Evolutionary conservation across 768 basidiomycete genomes (phyloP).

Genomic region (Tricholoma sp.): DNA sequence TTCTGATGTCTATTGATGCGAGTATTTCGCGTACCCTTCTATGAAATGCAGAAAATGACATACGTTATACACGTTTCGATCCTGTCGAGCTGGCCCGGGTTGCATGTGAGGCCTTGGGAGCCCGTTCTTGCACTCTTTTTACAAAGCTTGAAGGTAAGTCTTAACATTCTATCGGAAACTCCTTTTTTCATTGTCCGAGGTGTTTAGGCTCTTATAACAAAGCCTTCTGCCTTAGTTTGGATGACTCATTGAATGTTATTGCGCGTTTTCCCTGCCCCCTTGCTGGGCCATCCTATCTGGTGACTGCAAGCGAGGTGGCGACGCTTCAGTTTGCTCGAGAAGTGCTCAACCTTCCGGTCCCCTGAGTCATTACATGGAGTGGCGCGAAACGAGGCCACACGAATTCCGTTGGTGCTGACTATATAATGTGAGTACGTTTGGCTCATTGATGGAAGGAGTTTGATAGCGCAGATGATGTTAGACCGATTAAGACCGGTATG

Average conservation of each 20-base stretch:
- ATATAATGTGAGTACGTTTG: constrained; percentile 24
- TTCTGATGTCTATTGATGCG: too few species aligned
- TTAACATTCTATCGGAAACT: background rate
- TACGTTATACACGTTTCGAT: constrained; percentile 15
- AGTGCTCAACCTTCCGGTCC: constrained; percentile 21
- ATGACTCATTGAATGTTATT: constrained; percentile 14
- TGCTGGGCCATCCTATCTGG: constrained; percentile 20
- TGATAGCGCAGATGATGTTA: background rate
- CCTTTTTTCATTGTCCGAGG: too few species aligned
- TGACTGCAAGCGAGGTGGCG: constrained; percentile 32
- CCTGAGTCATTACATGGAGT: constrained; percentile 25
- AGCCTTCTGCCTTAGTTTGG: background rate
- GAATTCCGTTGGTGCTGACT: constrained; percentile 26
- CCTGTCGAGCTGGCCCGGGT: constrained; percentile 10
- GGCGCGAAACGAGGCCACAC: constrained; percentile 7
- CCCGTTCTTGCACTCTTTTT: too few species aligned
- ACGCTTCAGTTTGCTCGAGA: constrained; percentile 27
- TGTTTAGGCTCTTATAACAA: too few species aligned
- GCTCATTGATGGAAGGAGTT: constrained; percentile 13
- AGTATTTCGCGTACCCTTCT: constrained; percentile 7
- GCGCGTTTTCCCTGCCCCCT: constrained; percentile 17
- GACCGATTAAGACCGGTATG: constrained; percentile 13
- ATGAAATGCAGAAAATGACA: constrained; percentile 16
- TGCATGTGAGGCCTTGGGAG: constrained; percentile 7
- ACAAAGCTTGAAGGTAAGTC: constrained; percentile 12